Conservation (phyloP, 2,329 filamentous ascomycete species). For the Trichoderma lentiforme region DNA sequence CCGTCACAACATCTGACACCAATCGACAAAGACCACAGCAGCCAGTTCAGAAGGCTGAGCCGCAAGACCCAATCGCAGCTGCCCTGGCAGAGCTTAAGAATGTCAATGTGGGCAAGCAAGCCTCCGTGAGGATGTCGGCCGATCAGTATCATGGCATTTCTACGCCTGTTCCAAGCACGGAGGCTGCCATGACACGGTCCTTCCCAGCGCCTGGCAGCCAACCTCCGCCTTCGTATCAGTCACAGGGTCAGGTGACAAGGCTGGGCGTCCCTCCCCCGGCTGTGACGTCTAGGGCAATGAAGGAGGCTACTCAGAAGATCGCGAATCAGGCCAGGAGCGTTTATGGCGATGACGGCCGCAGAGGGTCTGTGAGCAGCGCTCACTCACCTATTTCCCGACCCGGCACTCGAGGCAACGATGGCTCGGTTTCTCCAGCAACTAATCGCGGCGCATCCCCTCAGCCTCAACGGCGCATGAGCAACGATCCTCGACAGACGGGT, state of each 20-base stretch:
- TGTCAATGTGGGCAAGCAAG: slow-evolving; percentile 71
- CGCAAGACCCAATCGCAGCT: slow-evolving; percentile 83
- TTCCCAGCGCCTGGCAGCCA: slow-evolving; percentile 56
- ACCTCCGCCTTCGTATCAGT: slow-evolving; percentile 84
- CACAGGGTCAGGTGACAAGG: slow-evolving; percentile 60
- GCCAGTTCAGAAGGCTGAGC: slow-evolving; percentile 48
- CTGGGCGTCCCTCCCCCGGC: slow-evolving; percentile 88
- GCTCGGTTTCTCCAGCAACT: slow-evolving; percentile 66
- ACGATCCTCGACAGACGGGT: slow-evolving; percentile 41
- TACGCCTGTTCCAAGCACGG: slow-evolving; percentile 65
- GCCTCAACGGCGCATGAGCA: slow-evolving; percentile 50
- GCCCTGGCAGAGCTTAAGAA: slow-evolving; percentile 91
- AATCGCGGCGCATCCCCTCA: slow-evolving; percentile 62
- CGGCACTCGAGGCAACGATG: slow-evolving; percentile 56
- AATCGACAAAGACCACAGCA: slow-evolving; percentile 34
- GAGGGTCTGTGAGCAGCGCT: slow-evolving; percentile 24
- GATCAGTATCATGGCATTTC: slow-evolving; percentile 93
- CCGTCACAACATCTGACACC: slow-evolving; percentile 76
- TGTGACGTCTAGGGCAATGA: slow-evolving; percentile 91
- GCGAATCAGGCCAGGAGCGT: slow-evolving; percentile 77
- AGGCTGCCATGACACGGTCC: slow-evolving; percentile 41
- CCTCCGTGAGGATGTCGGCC: slow-evolving; percentile 81
- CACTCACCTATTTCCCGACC: slow-evolving; percentile 50
- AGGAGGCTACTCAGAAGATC: slow-evolving; percentile 88
- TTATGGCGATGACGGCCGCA: slow-evolving; percentile 52